phyloP scores from a whole-genome alignment of 2,329 filamentous ascomycete species.

The Fusarium circinatum region DNA sequence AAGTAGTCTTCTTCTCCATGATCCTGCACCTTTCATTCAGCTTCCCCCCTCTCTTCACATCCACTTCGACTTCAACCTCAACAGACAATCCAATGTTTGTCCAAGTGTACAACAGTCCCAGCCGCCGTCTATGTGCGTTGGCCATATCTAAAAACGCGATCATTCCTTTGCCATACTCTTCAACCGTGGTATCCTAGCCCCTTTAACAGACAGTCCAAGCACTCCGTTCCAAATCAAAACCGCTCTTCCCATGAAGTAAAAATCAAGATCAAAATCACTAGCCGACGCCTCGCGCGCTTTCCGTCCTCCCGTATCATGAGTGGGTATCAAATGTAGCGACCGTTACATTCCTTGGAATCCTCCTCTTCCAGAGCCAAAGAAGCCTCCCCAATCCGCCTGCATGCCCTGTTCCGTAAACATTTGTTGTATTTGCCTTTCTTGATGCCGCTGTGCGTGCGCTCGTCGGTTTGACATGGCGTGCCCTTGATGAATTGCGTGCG shows the following conservation, averaged over 20 bases:
- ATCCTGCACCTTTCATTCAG: conserved; percentile 14
- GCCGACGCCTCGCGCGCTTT: conserved; percentile 42
- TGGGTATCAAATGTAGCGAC: conserved; percentile 53
- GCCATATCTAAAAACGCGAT: conserved; percentile 31
- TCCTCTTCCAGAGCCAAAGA: conserved; percentile 57
- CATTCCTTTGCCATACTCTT: conserved; percentile 21
- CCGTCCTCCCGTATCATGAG: conserved; percentile 46
- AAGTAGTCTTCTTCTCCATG: background rate
- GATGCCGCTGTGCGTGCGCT: conserved; percentile 46
- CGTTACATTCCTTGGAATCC: conserved; percentile 57
- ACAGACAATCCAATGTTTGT: conserved; percentile 9
- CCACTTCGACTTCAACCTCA: background rate
- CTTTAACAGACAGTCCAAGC: conserved; percentile 17
- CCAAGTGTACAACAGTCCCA: conserved; percentile 25
- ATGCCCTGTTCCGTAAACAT: conserved; percentile 61
- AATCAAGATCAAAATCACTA: conserved; percentile 38
- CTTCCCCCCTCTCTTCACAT: background rate
- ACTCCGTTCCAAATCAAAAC: conserved; percentile 38
- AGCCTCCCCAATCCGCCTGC: conserved; percentile 58
- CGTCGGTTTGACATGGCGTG: conserved; percentile 40
- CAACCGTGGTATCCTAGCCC: conserved; percentile 11
- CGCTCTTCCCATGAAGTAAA: conserved; percentile 36
- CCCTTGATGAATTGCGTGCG: conserved; percentile 40
- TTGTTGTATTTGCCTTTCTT: conserved; percentile 59
- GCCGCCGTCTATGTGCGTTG: conserved; percentile 31